These are phyloP conservation scores for Oxyria digyna DNA, from an alignment of 148 eudicot genomes.

Conservation along the genomic window DNA sequence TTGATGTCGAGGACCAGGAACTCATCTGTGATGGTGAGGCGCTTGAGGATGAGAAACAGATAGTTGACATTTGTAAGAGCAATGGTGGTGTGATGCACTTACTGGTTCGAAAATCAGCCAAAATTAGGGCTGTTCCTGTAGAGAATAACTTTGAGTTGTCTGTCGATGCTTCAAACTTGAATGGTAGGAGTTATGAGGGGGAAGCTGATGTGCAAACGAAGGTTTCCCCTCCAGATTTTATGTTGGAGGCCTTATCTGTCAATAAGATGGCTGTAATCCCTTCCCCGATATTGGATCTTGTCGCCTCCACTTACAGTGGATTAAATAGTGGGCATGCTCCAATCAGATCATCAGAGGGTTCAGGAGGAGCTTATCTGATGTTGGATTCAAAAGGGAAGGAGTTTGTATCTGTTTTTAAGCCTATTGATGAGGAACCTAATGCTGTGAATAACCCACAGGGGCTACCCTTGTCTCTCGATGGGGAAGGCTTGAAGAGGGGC, in stretches of 20 bases:
- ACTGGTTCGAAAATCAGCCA: slow-evolving; percentile 56
- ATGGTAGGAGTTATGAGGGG: slow-evolving; percentile 14
- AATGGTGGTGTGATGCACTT: slow-evolving; percentile 74
- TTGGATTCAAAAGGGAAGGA: slow-evolving; percentile 45
- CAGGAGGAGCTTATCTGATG: slow-evolving; percentile 95
- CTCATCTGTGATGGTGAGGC: slow-evolving; percentile 51
- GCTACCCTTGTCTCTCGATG: slow-evolving; percentile 55
- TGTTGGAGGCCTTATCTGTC: slow-evolving; percentile 52
- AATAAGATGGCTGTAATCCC: slow-evolving; percentile 52
- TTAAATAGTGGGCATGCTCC: slow-evolving; percentile 49
- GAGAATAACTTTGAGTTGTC: slow-evolving; percentile 62
- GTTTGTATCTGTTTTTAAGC: slow-evolving; percentile 83
- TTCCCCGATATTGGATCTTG: slow-evolving; percentile 31
- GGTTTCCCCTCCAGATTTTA: slow-evolving; percentile 19
- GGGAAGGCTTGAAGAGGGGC: slow-evolving; percentile 95
- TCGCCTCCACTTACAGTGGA: slow-evolving; percentile 45
- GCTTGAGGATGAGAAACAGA: slow-evolving; percentile 60
- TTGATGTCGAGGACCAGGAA: slow-evolving; percentile 52
- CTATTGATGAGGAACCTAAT: slow-evolving; percentile 89
- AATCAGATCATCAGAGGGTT: slow-evolving; percentile 75
- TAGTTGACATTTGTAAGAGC: slow-evolving; percentile 54
- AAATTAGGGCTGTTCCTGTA: slow-evolving; percentile 55
- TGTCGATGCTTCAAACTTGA: slow-evolving; percentile 37
- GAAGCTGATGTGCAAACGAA: slow-evolving; percentile 10
- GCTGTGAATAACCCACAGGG: slow-evolving; percentile 87